Evolutionary conservation across 73 alveolate species (phyloP), one percentile per base, ranked within the genome.

Genomic region (Paramecium sexaurelia): DNA sequence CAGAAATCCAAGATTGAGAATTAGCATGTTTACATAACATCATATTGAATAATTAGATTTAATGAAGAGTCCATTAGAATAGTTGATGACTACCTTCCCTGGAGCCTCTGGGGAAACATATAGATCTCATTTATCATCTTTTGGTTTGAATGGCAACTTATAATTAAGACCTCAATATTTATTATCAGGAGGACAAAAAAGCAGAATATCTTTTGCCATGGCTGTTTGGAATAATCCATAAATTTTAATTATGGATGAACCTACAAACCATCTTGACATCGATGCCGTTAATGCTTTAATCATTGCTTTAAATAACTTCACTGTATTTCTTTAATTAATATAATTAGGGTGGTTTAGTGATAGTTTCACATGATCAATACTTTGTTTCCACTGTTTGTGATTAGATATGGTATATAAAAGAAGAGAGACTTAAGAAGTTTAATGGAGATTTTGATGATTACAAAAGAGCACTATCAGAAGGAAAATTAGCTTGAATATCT

Each of bases 251-350:
- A 92, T 98, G 97, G 99, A 98, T 95, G 99, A 98, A 96, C 99
- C 99, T 66, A 98, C 99, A 33, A 98, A 98, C 92, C 99, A 98
- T 90, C 93, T 98, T 93, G 99, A 98, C 92, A 96, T 98, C 55
- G 99, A 98, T 92, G 99, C 99, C 22, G 98, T 98, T 78, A 97
- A 98, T 96, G 99, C 99, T 8, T 96, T 98, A 87, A 96, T 96
- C 92, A 96, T 97, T 88, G 99, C 99, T 2, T 87, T 97, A 33
- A 97, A 97, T 85, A 94, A 95, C 37, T 98, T 97, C 96, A 96
- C 90, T 17, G 90, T 78, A 78, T 51, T 5, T 5, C 1, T 40
- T 19, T 13, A 22, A 8, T 7, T 78, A 3, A n/a, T 41, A 20
- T 35, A 19, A 29, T 36, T 88, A 97, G 87, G 99, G 99, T 56